Base-by-base conservation (phyloP, 345 rosid species). In the Microthlaspi erraticum region DNA sequence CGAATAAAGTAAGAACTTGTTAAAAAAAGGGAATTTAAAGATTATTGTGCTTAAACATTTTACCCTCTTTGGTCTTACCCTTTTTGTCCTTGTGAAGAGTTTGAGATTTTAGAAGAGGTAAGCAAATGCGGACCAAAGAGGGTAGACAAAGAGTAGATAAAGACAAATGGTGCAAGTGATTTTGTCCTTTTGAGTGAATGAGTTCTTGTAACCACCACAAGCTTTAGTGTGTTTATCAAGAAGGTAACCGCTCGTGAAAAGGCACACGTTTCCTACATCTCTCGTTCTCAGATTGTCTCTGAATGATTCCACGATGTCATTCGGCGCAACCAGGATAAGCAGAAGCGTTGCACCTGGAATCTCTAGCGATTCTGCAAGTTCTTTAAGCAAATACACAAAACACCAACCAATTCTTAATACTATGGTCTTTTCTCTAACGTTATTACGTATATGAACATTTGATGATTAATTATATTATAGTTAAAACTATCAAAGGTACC, bases 181-280 rank as follows among this genome's bases (percentile, higher is more conserved):
- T 67, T 89, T 92, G 44, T 88, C 83, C 64, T 80, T 65, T 20
- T 81, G 83, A 5, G 89, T 87, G 64, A 90, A 85, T 5, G 93
- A 83, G 46, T 88, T 88, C 60, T 90, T 83, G 88, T 79, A 84
- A 57, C 96, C 96, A 6, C 90, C 98, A 4, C 91, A 81, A 18
- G 93, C 89, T 33, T 88, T 83, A 59, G 83, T 82, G 82, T 93
- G 93, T 57, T 80, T 84, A 72, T 79, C 80, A 51, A 90, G 64
- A 3, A 90, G 80, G 85, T 84, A 85, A 60, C 81, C 65, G 20
- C 85, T 92, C 1, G 80, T 82, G 34, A 67, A 0, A 11, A 88
- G 82, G 54, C 93, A 85, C 45, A 82, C 74, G 10, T 13, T 6
- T 44, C 74, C 79, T 2, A 7, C 8, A 58, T 52, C 37, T 26